Base-by-base conservation (phyloP, 2,329 filamentous ascomycete species). In the Stromatinia cepivora region DNA sequence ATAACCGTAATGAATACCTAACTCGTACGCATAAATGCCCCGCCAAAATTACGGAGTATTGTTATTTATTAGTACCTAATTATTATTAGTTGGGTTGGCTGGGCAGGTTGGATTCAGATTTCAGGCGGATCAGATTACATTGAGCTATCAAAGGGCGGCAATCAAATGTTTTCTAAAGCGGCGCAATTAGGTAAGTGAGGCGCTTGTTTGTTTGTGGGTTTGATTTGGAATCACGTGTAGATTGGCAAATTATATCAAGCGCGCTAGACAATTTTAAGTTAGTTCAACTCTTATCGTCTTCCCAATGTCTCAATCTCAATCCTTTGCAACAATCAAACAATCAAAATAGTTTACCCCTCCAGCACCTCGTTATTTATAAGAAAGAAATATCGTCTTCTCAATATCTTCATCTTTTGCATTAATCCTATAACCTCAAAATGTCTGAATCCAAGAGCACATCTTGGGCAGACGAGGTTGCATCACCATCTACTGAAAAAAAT, bases 401-500 rank as follows among this genome's bases (percentile, higher is more conserved):
- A 8, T 8, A 58, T 54, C 62, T 65, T 53, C 58, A 61, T 42
- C 34, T 59, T 48, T 36, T 48, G 25, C 34, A 61, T 11, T 39
- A 59, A n/a, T n/a, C 53, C 36, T 50, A 50, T 22, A 28, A 56
- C 67, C 25, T n/a, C 8, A 62, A 62, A n/a, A 62, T 62, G 59
- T 17, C 59, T 17, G 56, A 58, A 20, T 39, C 56, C 34, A 39
- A 58, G 56, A 58, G 56, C 56, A 71, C 75, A 28, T 81, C 79
- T 46, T 82, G 81, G 80, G 80, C 80, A 57, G 80, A 83, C 72
- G 81, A 82, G 71, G 77, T 81, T 66, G 73, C 77, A n/a, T 76
- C 77, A 52, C 74, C 76, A 20, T 70, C 72, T 25, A 71, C 34
- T n/a, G 45, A 70, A 54, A 72, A 69, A 54, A 67, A 72, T 39